Conservation (phyloP, 768 basidiomycete genomes). For the Amanita muscaria region DNA sequence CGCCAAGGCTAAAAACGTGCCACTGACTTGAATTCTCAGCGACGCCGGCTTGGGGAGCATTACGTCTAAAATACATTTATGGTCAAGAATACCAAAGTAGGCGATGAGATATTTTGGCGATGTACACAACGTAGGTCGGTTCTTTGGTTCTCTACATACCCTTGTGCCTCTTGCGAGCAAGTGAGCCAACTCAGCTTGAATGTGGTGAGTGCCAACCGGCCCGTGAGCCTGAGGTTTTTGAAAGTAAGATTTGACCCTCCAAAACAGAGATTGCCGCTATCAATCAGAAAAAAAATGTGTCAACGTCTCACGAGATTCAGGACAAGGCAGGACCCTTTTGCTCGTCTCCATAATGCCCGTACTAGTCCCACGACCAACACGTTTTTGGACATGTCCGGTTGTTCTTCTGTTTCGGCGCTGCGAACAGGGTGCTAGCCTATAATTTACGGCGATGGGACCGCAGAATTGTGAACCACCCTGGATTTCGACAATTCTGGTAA, state of each 20-base stretch:
- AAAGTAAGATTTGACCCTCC: neutral
- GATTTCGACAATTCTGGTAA: neutral
- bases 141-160: too few species aligned
- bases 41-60: too few species aligned
- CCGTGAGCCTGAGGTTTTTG: too few species aligned
- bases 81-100: too few species aligned
- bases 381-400: neutral
- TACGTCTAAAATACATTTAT: too few species aligned
- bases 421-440: neutral
- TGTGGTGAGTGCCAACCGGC: neutral
- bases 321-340: neutral
- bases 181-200: neutral
- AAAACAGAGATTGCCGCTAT: neutral
- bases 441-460: conserved; percentile 3
- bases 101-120: neutral
- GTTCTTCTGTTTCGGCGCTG: neutral
- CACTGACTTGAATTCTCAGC: neutral
- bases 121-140: too few species aligned
- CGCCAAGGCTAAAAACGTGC: neutral
- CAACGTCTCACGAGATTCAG: neutral
- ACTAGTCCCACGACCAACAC: conserved; percentile 1
- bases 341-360: neutral
- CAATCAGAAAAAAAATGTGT: neutral
- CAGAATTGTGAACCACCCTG: neutral
- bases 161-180: neutral